Conservation (phyloP, 1,284 basidiomycete species). For the Ceratobasidium sp. region DNA sequence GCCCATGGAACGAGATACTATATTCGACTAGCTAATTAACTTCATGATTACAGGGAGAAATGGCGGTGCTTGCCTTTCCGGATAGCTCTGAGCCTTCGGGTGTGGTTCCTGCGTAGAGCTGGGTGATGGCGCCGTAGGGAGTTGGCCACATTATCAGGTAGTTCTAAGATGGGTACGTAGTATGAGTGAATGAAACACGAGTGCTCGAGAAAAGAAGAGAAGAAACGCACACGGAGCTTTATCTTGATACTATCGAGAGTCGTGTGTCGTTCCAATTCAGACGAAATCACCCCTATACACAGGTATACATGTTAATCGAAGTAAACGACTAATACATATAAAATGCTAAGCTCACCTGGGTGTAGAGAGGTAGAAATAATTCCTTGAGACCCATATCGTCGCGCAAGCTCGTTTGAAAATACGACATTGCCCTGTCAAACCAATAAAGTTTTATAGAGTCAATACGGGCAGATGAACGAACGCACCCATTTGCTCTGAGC, state of each 20-base stretch:
- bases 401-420: slow-evolving; percentile 56
- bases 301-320: background rate
- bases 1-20: slow-evolving; percentile 43
- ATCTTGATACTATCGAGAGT: background rate
- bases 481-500: slow-evolving; percentile 46
- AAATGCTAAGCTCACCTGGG: slow-evolving; percentile 51
- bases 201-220: background rate
- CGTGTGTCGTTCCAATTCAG: slow-evolving; percentile 54
- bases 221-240: slow-evolving; percentile 6
- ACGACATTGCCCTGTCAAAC: slow-evolving; percentile 54
- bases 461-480: background rate
- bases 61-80: slow-evolving; percentile 28
- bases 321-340: too few relatives aligned
- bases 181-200: background rate
- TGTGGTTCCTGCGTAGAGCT: slow-evolving; percentile 45
- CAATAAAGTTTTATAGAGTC: background rate
- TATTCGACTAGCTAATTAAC: background rate
- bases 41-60: background rate
- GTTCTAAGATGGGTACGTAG: slow-evolving; percentile 20
- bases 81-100: slow-evolving; percentile 39
- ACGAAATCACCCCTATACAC: slow-evolving; percentile 53
- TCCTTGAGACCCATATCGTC: slow-evolving; percentile 58
- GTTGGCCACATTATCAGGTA: slow-evolving; percentile 32
- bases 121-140: slow-evolving; percentile 44
- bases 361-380: slow-evolving; percentile 58